phyloP scores from a whole-genome alignment of 768 basidiomycete genomes.

The Phaffia australis region DNA sequence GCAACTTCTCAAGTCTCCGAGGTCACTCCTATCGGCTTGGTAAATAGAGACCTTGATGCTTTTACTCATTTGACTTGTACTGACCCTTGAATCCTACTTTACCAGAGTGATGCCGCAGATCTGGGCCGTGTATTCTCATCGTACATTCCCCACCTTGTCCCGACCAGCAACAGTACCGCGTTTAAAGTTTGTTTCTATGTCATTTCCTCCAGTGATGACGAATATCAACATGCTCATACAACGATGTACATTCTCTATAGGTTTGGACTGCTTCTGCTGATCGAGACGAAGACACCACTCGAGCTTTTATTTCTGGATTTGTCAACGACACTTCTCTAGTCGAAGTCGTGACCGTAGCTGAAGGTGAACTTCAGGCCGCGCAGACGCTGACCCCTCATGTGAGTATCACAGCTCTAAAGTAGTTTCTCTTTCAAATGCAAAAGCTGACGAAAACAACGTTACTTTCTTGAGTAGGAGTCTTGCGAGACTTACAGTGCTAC shows the following conservation, averaged over 20 bases:
- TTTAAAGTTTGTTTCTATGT: no score
- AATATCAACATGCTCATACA: no score
- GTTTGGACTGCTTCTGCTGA: constrained; percentile 12
- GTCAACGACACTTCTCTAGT: not conserved
- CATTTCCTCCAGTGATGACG: no score
- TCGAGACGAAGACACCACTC: not conserved
- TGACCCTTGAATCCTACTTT: no score
- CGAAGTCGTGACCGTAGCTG: constrained; percentile 2
- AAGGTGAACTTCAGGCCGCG: constrained; percentile 5
- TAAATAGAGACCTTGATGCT: no score
- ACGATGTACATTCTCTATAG: not conserved
- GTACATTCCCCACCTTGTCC: no score
- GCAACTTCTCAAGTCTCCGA: constrained; percentile 10
- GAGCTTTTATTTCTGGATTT: not conserved
- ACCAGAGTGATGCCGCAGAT: no score
- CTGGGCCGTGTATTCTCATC: no score
- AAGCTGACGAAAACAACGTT: not conserved
- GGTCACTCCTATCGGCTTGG: not conserved
- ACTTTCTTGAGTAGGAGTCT: not conserved
- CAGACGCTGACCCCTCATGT: constrained; percentile 12
- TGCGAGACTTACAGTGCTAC: constrained; percentile 8
- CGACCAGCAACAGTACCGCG: no score
- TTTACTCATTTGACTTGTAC: no score
- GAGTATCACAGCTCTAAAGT: not conserved
- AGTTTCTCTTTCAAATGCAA: not conserved